Evolutionary conservation across 345 rosid species (phyloP).

Genomic region (Geranium brycei): DNA sequence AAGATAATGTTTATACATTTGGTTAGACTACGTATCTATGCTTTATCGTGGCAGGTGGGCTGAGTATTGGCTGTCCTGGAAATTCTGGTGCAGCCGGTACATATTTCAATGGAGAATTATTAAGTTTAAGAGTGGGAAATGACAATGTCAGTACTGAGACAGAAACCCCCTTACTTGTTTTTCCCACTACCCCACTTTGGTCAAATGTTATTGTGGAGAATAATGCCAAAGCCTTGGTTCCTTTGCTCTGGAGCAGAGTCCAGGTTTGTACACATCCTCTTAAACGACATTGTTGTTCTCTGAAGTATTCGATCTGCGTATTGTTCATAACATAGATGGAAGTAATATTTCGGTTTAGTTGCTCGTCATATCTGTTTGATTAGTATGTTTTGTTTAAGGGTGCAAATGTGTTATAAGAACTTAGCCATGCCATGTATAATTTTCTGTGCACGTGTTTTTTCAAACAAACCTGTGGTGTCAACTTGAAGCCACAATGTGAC

Average conservation of each 20-base stretch:
- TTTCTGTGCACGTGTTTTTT: too few species aligned
- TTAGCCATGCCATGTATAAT: too few species aligned
- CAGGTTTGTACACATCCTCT: conserved; percentile 37
- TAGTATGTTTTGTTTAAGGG: background rate
- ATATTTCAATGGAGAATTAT: conserved; percentile 66
- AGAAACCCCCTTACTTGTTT: conserved; percentile 88
- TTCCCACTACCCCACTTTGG: conserved; percentile 69
- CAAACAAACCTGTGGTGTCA: too few species aligned
- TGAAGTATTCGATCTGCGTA: background rate
- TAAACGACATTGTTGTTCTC: conserved; percentile 2
- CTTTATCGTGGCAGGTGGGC: conserved; percentile 52
- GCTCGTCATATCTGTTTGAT: background rate
- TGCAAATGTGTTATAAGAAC: background rate
- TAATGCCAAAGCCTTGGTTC: conserved; percentile 85
- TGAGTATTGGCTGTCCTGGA: conserved; percentile 64
- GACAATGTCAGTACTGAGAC: conserved; percentile 77
- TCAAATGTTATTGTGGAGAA: conserved; percentile 89
- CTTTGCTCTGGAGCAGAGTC: conserved; percentile 90
- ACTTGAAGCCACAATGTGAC: too few species aligned
- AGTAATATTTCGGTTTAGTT: background rate
- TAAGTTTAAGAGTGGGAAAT: conserved; percentile 78
- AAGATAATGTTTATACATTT: conserved; percentile 2
- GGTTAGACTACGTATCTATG: conserved; percentile 8
- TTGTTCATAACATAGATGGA: background rate
- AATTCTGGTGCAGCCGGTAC: conserved; percentile 99